Evolutionary conservation across 2,329 filamentous ascomycete species (phyloP).

Genomic region (Colletotrichum sp.): DNA sequence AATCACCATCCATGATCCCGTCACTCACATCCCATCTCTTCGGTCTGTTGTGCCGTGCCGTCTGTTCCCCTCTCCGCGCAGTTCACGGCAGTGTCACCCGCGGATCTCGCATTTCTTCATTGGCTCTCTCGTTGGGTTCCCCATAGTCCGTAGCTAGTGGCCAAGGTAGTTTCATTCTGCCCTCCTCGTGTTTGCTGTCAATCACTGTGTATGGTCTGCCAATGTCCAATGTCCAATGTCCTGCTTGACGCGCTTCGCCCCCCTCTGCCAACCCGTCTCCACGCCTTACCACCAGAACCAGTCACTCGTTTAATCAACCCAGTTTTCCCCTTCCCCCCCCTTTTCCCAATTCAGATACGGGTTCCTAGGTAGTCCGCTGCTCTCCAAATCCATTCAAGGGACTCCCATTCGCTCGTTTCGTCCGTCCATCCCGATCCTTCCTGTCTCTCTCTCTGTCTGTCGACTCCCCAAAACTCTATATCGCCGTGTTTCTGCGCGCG

Average conservation of each 20-base stretch:
- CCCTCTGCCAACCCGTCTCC: neutral
- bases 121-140: neutral
- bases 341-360: neutral
- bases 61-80: neutral
- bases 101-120: neutral
- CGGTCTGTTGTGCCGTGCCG: neutral
- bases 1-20: neutral
- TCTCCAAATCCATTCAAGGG: neutral
- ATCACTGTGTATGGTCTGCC: neutral
- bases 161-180: neutral
- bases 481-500: constrained; percentile 9
- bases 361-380: neutral
- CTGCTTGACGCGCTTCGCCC: neutral
- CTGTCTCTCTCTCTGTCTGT: neutral
- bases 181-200: neutral
- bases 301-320: constrained; percentile 17
- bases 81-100: neutral
- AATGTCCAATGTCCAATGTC: neutral
- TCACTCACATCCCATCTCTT: neutral
- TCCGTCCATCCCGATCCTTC: neutral
- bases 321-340: constrained; percentile 1
- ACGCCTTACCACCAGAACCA: neutral
- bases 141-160: neutral
- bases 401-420: constrained; percentile 10
- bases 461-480: constrained; percentile 10